Conservation (phyloP, 176 grass and related monocot species). For the Pontederia crassipes region DNA sequence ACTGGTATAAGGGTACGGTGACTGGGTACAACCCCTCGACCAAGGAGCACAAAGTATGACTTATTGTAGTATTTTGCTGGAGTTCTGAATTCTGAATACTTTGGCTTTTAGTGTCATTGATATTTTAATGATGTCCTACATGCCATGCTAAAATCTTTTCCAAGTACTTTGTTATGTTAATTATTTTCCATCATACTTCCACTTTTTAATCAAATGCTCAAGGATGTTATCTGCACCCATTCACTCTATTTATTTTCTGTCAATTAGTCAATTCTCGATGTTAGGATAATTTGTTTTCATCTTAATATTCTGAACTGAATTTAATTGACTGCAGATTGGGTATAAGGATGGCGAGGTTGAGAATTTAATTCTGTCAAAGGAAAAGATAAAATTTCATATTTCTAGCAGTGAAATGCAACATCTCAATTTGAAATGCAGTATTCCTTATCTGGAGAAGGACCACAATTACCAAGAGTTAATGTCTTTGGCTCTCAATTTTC, state of each 20-base stretch:
- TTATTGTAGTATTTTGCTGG: too few species aligned
- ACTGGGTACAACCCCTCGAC: conserved; percentile 35
- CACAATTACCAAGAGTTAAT: conserved; percentile 64
- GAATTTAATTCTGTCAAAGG: conserved; percentile 40
- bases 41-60: conserved; percentile 67
- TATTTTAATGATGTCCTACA: too few species aligned
- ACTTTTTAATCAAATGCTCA: too few species aligned
- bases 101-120: too few species aligned
- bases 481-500: conserved; percentile 77
- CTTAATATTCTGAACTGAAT: not conserved
- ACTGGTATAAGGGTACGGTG: conserved; percentile 91
- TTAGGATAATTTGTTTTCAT: not conserved
- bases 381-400: conserved; percentile 77
- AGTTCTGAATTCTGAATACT: not conserved
- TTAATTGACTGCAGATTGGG: conserved; percentile 46
- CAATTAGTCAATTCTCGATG: too few species aligned
- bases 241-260: too few species aligned
- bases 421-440: conserved; percentile 58
- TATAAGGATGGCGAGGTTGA: conserved; percentile 85
- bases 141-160: too few species aligned
- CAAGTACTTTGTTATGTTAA: too few species aligned
- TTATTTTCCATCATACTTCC: too few species aligned
- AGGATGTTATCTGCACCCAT: too few species aligned
- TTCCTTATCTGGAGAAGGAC: conserved; percentile 50
- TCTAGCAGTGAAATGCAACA: conserved; percentile 56